phyloP scores from a whole-genome alignment of 2,329 filamentous ascomycete species.

The Ascochyta viciae-villosae region DNA sequence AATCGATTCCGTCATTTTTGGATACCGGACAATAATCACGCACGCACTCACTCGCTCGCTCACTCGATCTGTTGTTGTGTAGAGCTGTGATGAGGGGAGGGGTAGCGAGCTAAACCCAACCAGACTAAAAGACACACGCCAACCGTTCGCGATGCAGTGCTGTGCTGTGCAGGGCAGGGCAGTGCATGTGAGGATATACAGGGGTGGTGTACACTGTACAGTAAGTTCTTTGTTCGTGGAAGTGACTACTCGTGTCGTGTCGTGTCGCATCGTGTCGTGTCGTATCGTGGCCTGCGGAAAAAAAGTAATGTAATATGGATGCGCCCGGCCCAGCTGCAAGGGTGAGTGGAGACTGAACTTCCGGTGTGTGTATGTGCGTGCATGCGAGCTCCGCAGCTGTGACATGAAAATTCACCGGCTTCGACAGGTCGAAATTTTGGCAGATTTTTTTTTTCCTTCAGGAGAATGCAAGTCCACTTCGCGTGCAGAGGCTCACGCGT shows the following conservation, averaged over 20 bases:
- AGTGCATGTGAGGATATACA: too few species aligned
- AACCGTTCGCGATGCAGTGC: too few species aligned
- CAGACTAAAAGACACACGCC: too few species aligned
- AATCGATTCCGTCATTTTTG: too few species aligned
- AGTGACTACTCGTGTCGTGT: slow-evolving; percentile 1
- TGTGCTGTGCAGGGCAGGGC: too few species aligned
- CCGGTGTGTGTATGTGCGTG: slow-evolving; percentile 9
- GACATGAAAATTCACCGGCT: slow-evolving; percentile 8
- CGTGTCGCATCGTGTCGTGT: not conserved
- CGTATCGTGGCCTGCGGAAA: not conserved
- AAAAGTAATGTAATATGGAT: not conserved
- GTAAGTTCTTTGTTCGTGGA: not conserved
- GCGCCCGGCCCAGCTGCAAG: not conserved
- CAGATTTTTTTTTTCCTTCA: not conserved
- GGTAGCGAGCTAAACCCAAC: too few species aligned
- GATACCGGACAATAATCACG: too few species aligned
- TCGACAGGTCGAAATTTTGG: slow-evolving; percentile 1
- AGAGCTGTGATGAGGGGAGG: too few species aligned
- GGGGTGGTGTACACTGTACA: too few species aligned
- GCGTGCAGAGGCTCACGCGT: not conserved
- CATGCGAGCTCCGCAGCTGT: slow-evolving; percentile 2
- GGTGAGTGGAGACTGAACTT: slow-evolving; percentile 1
- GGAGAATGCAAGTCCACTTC: not conserved
- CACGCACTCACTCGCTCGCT: too few species aligned
- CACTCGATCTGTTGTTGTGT: too few species aligned